Evolutionary conservation across 495 filamentous ascomycete species (phyloP), one percentile per base, ranked within the genome.

Genomic region (Aspergillus kassunensis): DNA sequence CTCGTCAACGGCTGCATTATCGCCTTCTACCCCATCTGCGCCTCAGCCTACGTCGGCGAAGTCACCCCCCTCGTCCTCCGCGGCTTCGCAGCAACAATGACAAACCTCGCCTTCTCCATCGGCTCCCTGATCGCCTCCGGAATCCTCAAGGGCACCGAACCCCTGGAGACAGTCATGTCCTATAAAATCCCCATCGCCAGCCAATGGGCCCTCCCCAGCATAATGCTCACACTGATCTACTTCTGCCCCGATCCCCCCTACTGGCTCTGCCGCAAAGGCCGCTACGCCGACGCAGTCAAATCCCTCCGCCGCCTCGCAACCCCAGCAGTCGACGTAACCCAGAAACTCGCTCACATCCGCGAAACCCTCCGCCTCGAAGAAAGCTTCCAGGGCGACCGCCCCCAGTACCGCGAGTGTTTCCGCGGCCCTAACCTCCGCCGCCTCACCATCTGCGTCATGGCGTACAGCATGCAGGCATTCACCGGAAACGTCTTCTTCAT

Each of bases 181-280:
- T 72, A 72, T 51, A 64, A 66, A 33, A 65, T 70, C 36, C 65
- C 66, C 24, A 65, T 67, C 35, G 67, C 61, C 1, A 57, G 68
- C 6, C 71, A 75, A 53, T 73, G 69, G 59, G 57, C 62, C 1
- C 48, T 63, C 6, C 65, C 67, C 6, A 48, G 54, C 19, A 18
- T 61, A 25, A 69, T 79, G 46, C 53, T 71, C 2, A 25, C 66
- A 20, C 57, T 73, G 0, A 51, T 77, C 4, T 62, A 53, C n/a
- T 69, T 79, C 31, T 70, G 70, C 31, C 79, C 74, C 4, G 76
- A 80, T 45, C 73, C 72, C 9, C 73, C 77, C 3, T 79, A 73
- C 65, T 76, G 74, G 67, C 63, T 79, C 7, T 71, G 73, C 21
- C 65, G 70, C 7, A 66, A 70, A 33, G 71, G 65, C 13, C 65